Percentiles rank a stretch among this genome's conserved stretches.
phyloP scores from a whole-genome alignment of 192 early-diverging fungal genomes.

The Coemansia sp. region DNA sequence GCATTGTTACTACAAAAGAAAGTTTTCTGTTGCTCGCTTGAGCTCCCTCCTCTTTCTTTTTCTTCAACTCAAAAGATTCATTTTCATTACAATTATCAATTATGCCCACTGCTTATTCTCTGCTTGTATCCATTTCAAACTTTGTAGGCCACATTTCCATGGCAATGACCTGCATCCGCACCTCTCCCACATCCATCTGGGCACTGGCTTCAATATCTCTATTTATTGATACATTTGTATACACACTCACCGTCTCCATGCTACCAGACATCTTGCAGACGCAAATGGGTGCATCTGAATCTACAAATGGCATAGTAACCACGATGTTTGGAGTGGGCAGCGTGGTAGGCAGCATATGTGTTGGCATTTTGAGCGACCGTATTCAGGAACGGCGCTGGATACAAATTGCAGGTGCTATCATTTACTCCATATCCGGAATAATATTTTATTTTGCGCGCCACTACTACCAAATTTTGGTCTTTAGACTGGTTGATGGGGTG shows the following conservation, averaged over 20 bases:
- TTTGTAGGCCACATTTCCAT: neutral
- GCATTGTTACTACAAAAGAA: neutral
- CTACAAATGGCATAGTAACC: constrained; percentile 36
- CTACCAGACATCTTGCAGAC: constrained; percentile 34
- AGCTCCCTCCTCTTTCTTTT: neutral
- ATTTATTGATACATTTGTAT: constrained; percentile 43
- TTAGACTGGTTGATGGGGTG: constrained; percentile 34
- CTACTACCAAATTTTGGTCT: constrained; percentile 36
- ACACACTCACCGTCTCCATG: constrained; percentile 27
- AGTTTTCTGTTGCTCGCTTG: neutral
- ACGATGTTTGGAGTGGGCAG: constrained; percentile 40
- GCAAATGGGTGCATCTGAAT: constrained; percentile 28
- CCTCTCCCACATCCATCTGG: constrained; percentile 30
- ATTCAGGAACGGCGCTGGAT: constrained; percentile 12
- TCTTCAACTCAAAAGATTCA: neutral
- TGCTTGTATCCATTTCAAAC: neutral
- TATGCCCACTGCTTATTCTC: constrained; percentile 3
- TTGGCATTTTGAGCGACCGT: constrained; percentile 26
- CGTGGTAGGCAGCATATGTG: constrained; percentile 11
- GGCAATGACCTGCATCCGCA: neutral
- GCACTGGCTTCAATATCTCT: constrained; percentile 30
- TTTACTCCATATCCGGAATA: constrained; percentile 21
- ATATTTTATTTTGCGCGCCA: constrained; percentile 28
- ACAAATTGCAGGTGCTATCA: constrained; percentile 16
- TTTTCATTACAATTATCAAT: neutral